These are phyloP conservation scores for Fomitopsis schrenkii DNA, from an alignment of 1,284 basidiomycete species.

Conservation along the genomic window DNA sequence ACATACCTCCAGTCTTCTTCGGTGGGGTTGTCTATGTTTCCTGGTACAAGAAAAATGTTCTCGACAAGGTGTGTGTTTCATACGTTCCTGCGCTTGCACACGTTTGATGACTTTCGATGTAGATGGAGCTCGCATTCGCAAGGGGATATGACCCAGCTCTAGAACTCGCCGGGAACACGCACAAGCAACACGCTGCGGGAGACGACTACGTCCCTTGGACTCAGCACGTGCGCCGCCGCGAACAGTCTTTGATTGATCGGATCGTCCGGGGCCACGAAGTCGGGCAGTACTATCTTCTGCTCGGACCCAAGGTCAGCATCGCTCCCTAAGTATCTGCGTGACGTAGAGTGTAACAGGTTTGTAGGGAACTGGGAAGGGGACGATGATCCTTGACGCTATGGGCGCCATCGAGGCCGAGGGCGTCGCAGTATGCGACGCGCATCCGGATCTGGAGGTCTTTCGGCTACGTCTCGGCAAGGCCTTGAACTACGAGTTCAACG, in stretches of 20 bases:
- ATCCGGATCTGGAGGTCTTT: constrained; percentile 73
- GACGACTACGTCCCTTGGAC: constrained; percentile 48
- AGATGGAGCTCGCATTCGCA: constrained; percentile 65
- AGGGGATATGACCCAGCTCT: constrained; percentile 76
- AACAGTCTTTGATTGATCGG: constrained; percentile 72
- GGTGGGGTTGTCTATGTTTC: constrained; percentile 70
- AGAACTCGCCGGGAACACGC: constrained; percentile 55
- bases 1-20: constrained; percentile 44
- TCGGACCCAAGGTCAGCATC: constrained; percentile 65
- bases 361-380: constrained; percentile 66
- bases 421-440: constrained; percentile 50
- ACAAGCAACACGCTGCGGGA: constrained; percentile 20
- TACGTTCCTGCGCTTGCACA: constrained; percentile 12
- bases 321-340: background rate
- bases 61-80: constrained; percentile 57
- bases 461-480: constrained; percentile 79
- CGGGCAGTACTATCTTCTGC: constrained; percentile 72
- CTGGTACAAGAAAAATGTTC: constrained; percentile 79
- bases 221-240: constrained; percentile 61
- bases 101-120: background rate
- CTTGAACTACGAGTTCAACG: constrained; percentile 75
- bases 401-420: constrained; percentile 68
- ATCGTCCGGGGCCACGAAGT: constrained; percentile 72
- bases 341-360: background rate
- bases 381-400: constrained; percentile 83